Percentiles rank a stretch among this genome's conserved stretches.
phyloP scores from a whole-genome alignment of 176 grass and related monocot genomes.

The Musa troglodytarum region DNA sequence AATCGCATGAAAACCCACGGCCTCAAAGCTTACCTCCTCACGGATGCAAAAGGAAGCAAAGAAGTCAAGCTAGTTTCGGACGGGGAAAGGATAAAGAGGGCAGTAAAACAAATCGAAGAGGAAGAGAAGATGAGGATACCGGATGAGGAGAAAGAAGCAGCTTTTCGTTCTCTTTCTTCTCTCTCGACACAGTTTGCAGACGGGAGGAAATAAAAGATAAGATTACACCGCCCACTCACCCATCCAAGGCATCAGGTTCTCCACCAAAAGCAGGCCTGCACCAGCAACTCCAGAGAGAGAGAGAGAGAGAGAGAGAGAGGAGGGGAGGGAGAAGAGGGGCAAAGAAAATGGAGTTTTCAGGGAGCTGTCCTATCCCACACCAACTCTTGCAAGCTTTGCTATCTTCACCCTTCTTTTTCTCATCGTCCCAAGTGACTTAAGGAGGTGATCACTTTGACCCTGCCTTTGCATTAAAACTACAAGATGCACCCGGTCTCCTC shows the following conservation, averaged over 20 bases:
- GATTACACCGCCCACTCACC: constrained; percentile 77
- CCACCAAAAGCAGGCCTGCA: constrained; percentile 55
- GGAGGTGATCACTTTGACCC: constrained; percentile 9
- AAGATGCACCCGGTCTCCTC: constrained; percentile 4
- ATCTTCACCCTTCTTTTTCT: constrained; percentile 16
- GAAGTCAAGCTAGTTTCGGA: not conserved
- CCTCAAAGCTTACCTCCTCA: not conserved
- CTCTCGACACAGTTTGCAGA: constrained; percentile 3
- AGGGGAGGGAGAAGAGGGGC: constrained; percentile 16
- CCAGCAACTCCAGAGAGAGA: constrained; percentile 29
- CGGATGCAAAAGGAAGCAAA: not conserved
- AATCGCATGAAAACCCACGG: not conserved
- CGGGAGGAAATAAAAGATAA: constrained; percentile 29
- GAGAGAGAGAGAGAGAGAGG: constrained; percentile 6
- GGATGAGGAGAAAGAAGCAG: constrained; percentile 11
- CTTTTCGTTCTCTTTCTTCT: constrained; percentile 22
- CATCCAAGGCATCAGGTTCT: constrained; percentile 90
- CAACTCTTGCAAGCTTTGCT: constrained; percentile 25
- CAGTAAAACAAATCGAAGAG: not conserved
- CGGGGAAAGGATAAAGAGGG: not conserved
- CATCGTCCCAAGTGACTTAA: not conserved
- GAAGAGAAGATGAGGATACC: not conserved
- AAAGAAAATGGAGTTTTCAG: constrained; percentile 16
- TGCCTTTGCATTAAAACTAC: constrained; percentile 5
- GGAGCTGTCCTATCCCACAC: constrained; percentile 62